Evolutionary conservation across 257 asterid species (phyloP).

Genomic region (Jasminum sambac): DNA sequence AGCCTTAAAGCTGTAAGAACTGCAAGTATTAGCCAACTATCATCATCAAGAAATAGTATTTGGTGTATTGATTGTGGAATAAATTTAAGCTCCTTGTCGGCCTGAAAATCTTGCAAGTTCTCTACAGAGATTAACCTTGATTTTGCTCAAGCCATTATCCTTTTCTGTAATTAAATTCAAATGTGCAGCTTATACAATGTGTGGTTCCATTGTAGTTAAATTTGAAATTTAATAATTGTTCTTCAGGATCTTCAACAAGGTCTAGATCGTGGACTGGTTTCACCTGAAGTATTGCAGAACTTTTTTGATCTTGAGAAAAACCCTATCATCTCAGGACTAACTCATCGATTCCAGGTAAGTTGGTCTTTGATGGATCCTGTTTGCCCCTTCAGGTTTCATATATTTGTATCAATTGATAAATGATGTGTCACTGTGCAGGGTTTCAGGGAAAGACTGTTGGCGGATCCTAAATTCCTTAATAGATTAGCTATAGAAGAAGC

Average conservation of each 20-base stretch:
- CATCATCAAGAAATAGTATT: constrained; percentile 10
- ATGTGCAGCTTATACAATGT: background rate
- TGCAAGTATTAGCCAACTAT: background rate
- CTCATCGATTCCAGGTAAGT: constrained; percentile 74
- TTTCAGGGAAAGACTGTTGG: constrained; percentile 85
- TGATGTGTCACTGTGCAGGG: constrained; percentile 57
- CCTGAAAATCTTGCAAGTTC: background rate
- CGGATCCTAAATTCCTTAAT: constrained; percentile 87
- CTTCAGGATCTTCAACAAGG: constrained; percentile 90
- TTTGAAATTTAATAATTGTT: background rate
- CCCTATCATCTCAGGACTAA: constrained; percentile 71
- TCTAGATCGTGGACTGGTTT: constrained; percentile 90
- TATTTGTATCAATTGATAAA: constrained; percentile 4
- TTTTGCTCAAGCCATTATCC: background rate
- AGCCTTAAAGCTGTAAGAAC: background rate
- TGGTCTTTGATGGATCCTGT: constrained; percentile 14
- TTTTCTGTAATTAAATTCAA: background rate
- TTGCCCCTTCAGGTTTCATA: constrained; percentile 4
- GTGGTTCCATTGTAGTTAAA: no score
- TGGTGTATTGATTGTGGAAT: constrained; percentile 11
- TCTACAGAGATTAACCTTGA: background rate
- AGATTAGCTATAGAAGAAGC: constrained; percentile 96
- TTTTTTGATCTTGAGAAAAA: constrained; percentile 84
- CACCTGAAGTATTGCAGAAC: constrained; percentile 93
- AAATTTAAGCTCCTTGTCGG: background rate